Conservation (phyloP, 2,329 filamentous ascomycete species). For the Fusarium nisikadoi region DNA sequence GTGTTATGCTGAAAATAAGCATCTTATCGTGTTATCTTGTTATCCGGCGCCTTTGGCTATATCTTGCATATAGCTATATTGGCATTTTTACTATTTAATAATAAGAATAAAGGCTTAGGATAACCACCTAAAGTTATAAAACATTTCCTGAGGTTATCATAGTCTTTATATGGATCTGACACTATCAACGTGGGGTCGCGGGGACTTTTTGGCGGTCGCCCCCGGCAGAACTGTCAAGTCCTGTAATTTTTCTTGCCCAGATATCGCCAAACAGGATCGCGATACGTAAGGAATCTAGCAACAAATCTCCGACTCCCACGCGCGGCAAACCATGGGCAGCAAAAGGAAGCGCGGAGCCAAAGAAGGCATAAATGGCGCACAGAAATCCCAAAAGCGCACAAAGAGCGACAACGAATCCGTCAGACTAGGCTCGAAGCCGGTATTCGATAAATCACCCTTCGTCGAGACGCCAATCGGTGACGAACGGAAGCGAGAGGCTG, state of each 20-base stretch:
- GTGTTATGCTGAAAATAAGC: no score
- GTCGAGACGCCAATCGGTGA: constrained; percentile 62
- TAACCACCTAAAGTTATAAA: background rate
- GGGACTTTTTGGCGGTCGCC: constrained; percentile 36
- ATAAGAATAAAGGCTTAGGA: background rate
- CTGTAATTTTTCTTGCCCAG: constrained; percentile 18
- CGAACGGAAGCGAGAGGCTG: constrained; percentile 67
- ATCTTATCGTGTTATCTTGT: no score
- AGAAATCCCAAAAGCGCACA: constrained; percentile 45
- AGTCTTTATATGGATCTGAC: no score
- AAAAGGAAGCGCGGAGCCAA: constrained; percentile 52
- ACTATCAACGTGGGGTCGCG: constrained; percentile 27
- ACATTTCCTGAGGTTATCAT: background rate
- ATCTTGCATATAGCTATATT: no score
- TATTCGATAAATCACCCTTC: constrained; percentile 56
- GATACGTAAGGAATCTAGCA: background rate
- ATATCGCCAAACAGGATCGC: constrained; percentile 15
- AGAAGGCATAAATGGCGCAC: constrained; percentile 42
- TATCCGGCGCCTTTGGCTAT: no score
- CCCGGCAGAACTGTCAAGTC: constrained; percentile 30
- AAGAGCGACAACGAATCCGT: constrained; percentile 44
- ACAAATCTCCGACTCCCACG: no score
- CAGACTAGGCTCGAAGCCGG: constrained; percentile 17
- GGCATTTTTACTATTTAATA: no score
- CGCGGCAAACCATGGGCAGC: constrained; percentile 43